Base-by-base conservation (phyloP, 2,329 filamentous ascomycete genomes). In the Aschersonia sp. region DNA sequence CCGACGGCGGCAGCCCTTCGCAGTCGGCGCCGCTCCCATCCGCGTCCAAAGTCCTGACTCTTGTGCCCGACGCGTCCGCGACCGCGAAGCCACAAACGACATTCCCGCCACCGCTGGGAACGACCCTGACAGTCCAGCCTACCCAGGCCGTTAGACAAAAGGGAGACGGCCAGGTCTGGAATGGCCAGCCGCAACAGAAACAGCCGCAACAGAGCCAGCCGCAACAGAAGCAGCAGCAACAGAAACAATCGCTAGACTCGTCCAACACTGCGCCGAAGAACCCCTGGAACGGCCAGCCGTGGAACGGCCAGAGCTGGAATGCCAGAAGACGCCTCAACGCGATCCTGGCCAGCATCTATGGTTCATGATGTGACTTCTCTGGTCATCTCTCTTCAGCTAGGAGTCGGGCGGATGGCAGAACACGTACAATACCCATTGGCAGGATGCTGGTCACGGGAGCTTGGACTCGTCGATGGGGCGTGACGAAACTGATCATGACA, bases 281-380 rank as follows among this genome's bases (percentile, higher is more conserved):
- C 35, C 12, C 35, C 8, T 37, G 35, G 35, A 37, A 12, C 35
- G 35, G 35, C 4, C 35, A 37, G 35, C 8, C 35, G 35, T 50
- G 49, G 49, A 39, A 37, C 11, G 49, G 49, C 22, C 43, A 50
- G 14, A 41, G 29, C 7, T 50, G 49, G 49, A 48, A 48, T 43
- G 49, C 49, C 32, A 42, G 32, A 30, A 50, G 46, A 46, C 12
- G 44, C 14, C 35, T 8, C 35, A 12, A 37, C 35, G 35, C 12
- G 35, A 45, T 14, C 14, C 12, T 8, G 5, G 35, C 22, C 22
- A 22, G 22, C 22, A 22, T 22, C 22, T 22, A 22, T 22, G 22
- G 22, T 22, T 22, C 22, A 22, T 22, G 22, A 22, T 22, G 22
- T 22, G 22, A 22, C 22, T 22, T 22, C 22, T 22, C 22, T 22